A percentile compares a stretch with the other conserved stretches of the same genome.
Conservation (phyloP, 192 early-diverging fungal genomes). For the Gryganskiella cystojenkinii region DNA sequence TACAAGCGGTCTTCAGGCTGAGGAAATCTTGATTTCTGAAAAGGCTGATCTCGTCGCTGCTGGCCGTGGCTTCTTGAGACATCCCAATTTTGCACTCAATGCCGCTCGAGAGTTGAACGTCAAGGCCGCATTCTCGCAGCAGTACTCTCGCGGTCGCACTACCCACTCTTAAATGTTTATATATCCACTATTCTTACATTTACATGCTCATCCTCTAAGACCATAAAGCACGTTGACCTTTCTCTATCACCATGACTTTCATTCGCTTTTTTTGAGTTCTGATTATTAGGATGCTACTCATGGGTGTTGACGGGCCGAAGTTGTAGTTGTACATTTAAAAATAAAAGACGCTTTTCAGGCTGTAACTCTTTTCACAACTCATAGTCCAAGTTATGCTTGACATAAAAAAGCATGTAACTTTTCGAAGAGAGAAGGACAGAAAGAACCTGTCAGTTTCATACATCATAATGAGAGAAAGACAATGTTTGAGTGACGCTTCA, state of each 20-base stretch:
- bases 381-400: constrained; percentile 76
- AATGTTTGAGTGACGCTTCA: not conserved
- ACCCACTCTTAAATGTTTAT: not conserved
- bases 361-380: constrained; percentile 40
- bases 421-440: constrained; percentile 9
- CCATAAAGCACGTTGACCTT: too few relatives aligned
- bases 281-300: too few relatives aligned
- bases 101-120: constrained; percentile 75
- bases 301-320: too few relatives aligned
- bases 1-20: constrained; percentile 69
- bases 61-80: constrained; percentile 75
- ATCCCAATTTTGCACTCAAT: constrained; percentile 75
- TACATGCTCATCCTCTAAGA: not conserved
- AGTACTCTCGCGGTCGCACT: constrained; percentile 64
- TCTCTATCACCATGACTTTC: too few relatives aligned
- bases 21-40: constrained; percentile 69
- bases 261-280: too few relatives aligned
- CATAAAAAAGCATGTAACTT: constrained; percentile 94
- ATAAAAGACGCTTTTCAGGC: too few relatives aligned
- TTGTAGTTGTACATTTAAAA: too few relatives aligned
- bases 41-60: constrained; percentile 82
- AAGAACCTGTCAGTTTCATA: not conserved
- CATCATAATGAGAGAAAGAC: not conserved
- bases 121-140: constrained; percentile 68
- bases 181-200: not conserved